Percentiles rank a stretch among this genome's conserved stretches.
phyloP scores from a whole-genome alignment of 371 early-diverging fungal species.

The Conidiobolus incongruus region DNA sequence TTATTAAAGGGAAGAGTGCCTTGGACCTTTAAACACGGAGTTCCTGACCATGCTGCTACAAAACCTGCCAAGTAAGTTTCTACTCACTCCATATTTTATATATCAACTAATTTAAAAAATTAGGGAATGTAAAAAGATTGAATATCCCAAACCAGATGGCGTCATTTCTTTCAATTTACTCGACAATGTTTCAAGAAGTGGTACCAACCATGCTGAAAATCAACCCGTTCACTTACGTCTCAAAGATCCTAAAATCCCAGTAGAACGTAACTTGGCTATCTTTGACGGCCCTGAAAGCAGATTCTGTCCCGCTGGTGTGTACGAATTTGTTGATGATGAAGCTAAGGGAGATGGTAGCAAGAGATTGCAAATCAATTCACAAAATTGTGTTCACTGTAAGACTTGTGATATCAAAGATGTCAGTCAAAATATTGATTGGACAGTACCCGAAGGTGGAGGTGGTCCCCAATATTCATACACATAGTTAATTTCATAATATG shows the following conservation, averaged over 20 bases:
- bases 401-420: slow-evolving; percentile 99
- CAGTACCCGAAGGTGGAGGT: slow-evolving; percentile 93
- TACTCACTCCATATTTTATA: too few relatives aligned
- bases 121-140: too few relatives aligned
- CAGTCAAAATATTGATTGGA: slow-evolving; percentile 95
- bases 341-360: slow-evolving; percentile 48
- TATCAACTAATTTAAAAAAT: too few relatives aligned
- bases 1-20: slow-evolving; percentile 76
- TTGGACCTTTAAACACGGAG: slow-evolving; percentile 80
- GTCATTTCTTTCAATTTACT: slow-evolving; percentile 82
- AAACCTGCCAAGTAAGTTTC: too few relatives aligned
- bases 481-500: slow-evolving; percentile 3
- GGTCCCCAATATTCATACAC: slow-evolving; percentile 41
- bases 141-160: slow-evolving; percentile 95
- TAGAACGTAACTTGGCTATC: slow-evolving; percentile 56
- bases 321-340: slow-evolving; percentile 92
- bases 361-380: slow-evolving; percentile 92
- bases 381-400: slow-evolving; percentile 98
- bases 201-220: slow-evolving; percentile 88
- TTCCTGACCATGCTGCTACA: slow-evolving; percentile 63
- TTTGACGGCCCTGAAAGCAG: slow-evolving; percentile 91
- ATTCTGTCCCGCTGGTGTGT: slow-evolving; percentile 97
- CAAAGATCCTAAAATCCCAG: slow-evolving; percentile 40
- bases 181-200: slow-evolving; percentile 78
- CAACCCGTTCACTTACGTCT: slow-evolving; percentile 86